A percentile compares a stretch with the other conserved stretches of the same genome.
phyloP scores from a whole-genome alignment of 495 filamentous ascomycete genomes.

The Podospora appendiculata region DNA sequence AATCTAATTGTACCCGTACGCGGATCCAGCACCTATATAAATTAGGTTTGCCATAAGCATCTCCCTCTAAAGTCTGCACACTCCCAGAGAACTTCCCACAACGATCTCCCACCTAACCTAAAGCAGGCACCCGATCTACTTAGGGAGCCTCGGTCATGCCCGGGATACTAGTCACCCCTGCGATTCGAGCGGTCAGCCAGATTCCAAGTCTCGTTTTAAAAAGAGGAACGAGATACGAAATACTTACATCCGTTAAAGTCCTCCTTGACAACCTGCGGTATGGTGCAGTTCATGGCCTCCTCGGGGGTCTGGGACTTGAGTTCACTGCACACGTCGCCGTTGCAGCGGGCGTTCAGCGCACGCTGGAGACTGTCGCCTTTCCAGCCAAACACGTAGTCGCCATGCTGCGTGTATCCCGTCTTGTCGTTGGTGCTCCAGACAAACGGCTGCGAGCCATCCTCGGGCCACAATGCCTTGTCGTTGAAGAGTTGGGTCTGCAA shows the following conservation, averaged over 20 bases:
- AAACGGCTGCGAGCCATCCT: conserved; percentile 27
- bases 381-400: conserved; percentile 48
- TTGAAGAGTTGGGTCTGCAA: conserved; percentile 29
- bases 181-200: too few relatives aligned
- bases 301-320: conserved; percentile 26
- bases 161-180: too few relatives aligned
- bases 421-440: conserved; percentile 43
- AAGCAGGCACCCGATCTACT: too few relatives aligned
- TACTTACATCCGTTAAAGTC: conserved; percentile 26
- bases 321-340: conserved; percentile 28
- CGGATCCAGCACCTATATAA: too few relatives aligned
- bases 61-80: too few relatives aligned
- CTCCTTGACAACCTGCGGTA: conserved; percentile 24
- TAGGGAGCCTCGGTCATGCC: too few relatives aligned
- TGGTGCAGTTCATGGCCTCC: conserved; percentile 23
- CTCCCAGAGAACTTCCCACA: too few relatives aligned
- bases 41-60: too few relatives aligned
- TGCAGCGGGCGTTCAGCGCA: conserved; percentile 42
- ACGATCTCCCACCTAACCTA: too few relatives aligned
- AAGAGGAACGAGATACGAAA: background rate
- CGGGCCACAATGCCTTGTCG: conserved; percentile 21
- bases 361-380: conserved; percentile 39
- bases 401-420: conserved; percentile 38
- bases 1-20: too few relatives aligned
- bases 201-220: too few relatives aligned